Evolutionary conservation across 2,329 filamentous ascomycete species (phyloP).

Genomic region (Cladosporium sp.): DNA sequence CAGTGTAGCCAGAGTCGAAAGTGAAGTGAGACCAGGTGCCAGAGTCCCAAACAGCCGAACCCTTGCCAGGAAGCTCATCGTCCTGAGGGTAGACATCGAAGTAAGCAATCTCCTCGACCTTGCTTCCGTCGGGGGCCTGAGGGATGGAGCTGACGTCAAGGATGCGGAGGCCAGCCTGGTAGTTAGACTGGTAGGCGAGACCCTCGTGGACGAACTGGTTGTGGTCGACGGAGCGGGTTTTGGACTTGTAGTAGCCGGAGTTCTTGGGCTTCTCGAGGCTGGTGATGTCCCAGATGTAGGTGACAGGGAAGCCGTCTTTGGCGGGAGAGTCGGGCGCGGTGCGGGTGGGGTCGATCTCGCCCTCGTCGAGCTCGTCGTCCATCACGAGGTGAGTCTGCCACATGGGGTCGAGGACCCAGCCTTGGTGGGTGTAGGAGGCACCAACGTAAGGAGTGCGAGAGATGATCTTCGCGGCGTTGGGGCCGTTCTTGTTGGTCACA

Average conservation of each 20-base stretch:
- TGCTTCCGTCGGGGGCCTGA: conserved; percentile 42
- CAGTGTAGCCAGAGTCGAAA: conserved; percentile 48
- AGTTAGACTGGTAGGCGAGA: conserved; percentile 36
- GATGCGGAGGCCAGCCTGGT: conserved; percentile 34
- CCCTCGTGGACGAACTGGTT: conserved; percentile 40
- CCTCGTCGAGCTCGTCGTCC: conserved; percentile 54
- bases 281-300: conserved; percentile 40
- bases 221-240: conserved; percentile 37
- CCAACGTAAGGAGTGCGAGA: conserved; percentile 48
- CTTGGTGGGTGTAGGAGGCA: conserved; percentile 51
- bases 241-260: conserved; percentile 38
- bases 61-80: conserved; percentile 35
- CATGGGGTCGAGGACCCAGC: conserved; percentile 47
- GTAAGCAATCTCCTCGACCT: conserved; percentile 46
- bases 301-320: conserved; percentile 42
- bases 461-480: conserved; percentile 36
- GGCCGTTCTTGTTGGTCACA: conserved; percentile 41
- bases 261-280: conserved; percentile 40
- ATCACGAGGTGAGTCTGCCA: conserved; percentile 46
- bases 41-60: conserved; percentile 23
- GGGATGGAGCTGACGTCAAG: conserved; percentile 35
- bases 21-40: conserved; percentile 48
- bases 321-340: conserved; percentile 19
- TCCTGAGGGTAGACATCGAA: conserved; percentile 53
- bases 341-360: conserved; percentile 30